phyloP scores from a whole-genome alignment of 129 eudicot species.

The Arctium lappa region DNA sequence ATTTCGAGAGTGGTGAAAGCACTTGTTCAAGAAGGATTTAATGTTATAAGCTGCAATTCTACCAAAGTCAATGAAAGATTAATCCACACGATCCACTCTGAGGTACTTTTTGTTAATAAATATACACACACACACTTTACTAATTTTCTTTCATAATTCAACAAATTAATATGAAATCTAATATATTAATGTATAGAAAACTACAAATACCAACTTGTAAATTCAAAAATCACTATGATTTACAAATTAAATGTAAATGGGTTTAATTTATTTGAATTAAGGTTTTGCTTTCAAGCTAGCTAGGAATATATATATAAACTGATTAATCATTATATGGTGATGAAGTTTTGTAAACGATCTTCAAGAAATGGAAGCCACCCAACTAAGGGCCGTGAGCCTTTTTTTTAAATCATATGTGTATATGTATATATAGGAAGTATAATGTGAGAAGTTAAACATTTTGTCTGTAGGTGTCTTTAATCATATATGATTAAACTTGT shows the following conservation, averaged over 20 bases:
- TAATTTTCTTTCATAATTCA: background rate
- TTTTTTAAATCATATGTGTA: background rate
- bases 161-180: too few relatives aligned
- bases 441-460: too few relatives aligned
- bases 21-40: slow-evolving; percentile 17
- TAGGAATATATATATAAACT: too few relatives aligned
- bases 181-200: too few relatives aligned
- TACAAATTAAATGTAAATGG: background rate
- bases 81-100: slow-evolving; percentile 22
- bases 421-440: too few relatives aligned
- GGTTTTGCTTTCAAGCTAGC: background rate
- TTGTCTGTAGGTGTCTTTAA: too few relatives aligned
- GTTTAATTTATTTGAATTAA: background rate
- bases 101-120: slow-evolving; percentile 25
- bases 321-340: too few relatives aligned
- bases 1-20: slow-evolving; percentile 24
- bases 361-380: too few relatives aligned
- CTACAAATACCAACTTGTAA: background rate
- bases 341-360: too few relatives aligned
- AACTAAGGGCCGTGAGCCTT: background rate
- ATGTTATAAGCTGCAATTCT: slow-evolving; percentile 26
- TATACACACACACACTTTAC: too few relatives aligned
- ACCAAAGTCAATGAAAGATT: slow-evolving; percentile 32
- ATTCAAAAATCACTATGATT: background rate
- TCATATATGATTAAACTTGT: too few relatives aligned